These are phyloP conservation scores for Xylaria flabelliformis DNA, from an alignment of 495 filamentous ascomycete species.

Conservation along the genomic window DNA sequence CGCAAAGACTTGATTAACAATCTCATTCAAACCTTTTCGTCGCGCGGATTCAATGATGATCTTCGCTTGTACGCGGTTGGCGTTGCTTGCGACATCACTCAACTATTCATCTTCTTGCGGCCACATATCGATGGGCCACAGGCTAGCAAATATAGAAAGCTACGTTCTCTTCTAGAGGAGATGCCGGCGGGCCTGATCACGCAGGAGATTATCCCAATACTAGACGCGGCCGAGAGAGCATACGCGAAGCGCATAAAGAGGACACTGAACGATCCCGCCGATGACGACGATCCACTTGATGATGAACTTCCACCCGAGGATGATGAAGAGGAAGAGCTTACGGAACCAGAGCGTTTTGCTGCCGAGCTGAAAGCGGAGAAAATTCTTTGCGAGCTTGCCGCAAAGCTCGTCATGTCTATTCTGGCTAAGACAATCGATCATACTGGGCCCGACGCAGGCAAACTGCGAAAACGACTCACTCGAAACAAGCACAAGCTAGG, in stretches of 20 bases:
- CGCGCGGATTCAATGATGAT: constrained; percentile 70
- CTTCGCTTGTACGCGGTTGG: constrained; percentile 77
- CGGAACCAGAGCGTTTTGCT: constrained; percentile 60
- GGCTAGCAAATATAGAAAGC: constrained; percentile 53
- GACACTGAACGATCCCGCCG: constrained; percentile 67
- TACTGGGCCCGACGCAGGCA: constrained; percentile 61
- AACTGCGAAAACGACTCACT: constrained; percentile 66
- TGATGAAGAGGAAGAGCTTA: constrained; percentile 61
- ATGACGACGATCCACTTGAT: constrained; percentile 69
- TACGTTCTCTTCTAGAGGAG: constrained; percentile 68
- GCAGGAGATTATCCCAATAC: constrained; percentile 71
- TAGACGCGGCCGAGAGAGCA: constrained; percentile 73
- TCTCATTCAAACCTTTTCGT: constrained; percentile 70
- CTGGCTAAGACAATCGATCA: constrained; percentile 74
- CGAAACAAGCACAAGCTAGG: constrained; percentile 73
- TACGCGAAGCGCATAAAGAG: constrained; percentile 73
- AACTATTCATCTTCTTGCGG: constrained; percentile 78
- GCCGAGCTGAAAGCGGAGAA: constrained; percentile 77
- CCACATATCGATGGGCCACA: constrained; percentile 39
- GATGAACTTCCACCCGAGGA: constrained; percentile 65
- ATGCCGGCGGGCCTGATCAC: constrained; percentile 62
- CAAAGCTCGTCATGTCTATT: constrained; percentile 80
- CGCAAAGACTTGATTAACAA: constrained; percentile 63
- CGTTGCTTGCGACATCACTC: constrained; percentile 77
- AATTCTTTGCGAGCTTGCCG: constrained; percentile 80